Evolutionary conservation across 441 rosid genomes (phyloP).

Genomic region (Gossypium schwendimanii): DNA sequence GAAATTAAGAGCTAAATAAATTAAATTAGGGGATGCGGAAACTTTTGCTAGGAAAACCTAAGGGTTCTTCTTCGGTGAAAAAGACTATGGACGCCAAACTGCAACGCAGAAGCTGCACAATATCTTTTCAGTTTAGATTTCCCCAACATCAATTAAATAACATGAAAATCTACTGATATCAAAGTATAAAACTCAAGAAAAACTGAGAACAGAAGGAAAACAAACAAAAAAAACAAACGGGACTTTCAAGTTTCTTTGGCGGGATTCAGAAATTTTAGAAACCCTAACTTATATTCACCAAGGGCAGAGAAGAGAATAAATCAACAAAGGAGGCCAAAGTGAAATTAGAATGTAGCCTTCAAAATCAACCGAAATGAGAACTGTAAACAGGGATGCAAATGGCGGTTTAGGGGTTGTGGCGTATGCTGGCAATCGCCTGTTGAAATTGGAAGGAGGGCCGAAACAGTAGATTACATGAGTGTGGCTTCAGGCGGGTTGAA

Average conservation of each 20-base stretch:
- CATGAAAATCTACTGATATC: neutral
- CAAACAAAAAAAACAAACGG: neutral
- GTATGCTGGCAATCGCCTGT: neutral
- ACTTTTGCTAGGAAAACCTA: neutral
- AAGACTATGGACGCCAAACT: neutral
- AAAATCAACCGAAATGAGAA: neutral
- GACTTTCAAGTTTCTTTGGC: neutral
- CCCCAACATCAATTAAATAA: neutral
- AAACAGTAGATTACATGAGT: neutral
- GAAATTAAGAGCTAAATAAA: neutral
- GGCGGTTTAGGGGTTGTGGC: neutral
- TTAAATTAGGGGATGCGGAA: neutral
- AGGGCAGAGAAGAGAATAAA: neutral
- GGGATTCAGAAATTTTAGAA: neutral
- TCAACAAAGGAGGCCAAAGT: neutral
- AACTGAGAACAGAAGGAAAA: neutral
- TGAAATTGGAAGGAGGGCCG: neutral
- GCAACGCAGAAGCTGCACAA: neutral
- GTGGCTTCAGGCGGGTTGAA: too few relatives aligned
- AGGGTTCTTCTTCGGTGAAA: neutral
- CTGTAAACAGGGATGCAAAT: neutral
- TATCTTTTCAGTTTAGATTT: neutral
- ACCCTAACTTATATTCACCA: neutral
- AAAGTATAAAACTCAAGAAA: neutral
- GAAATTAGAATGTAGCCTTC: neutral